Evolutionary conservation across 1,139 yeast genomes (phyloP).

Genomic region (Candida sanyaensis): DNA sequence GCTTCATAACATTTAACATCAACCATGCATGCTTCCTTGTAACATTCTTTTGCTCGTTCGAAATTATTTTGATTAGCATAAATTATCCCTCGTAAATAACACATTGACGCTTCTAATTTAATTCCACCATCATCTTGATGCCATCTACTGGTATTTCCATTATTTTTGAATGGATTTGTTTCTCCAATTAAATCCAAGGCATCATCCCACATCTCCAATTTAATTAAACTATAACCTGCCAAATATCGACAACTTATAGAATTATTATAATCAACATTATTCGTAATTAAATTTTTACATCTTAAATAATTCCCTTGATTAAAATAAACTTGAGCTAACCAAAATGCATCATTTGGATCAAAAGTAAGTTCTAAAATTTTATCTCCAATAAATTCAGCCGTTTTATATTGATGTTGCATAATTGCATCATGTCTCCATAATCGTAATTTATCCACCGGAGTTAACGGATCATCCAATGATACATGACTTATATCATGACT

Average conservation of each 20-base stretch:
- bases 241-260: conserved; percentile 78
- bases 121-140: conserved; percentile 65
- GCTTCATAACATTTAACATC: conserved; percentile 96
- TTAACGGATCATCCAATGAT: conserved; percentile 26
- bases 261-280: conserved; percentile 41
- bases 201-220: conserved; percentile 82
- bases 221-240: conserved; percentile 73
- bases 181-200: conserved; percentile 89
- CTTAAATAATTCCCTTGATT: conserved; percentile 74
- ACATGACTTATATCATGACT: conserved; percentile 10
- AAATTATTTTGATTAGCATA: conserved; percentile 83
- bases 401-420: conserved; percentile 86
- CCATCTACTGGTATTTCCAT: neutral
- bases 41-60: conserved; percentile 85
- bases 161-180: conserved; percentile 62
- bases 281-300: conserved; percentile 65
- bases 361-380: conserved; percentile 75
- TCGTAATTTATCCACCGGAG: conserved; percentile 84
- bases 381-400: conserved; percentile 93
- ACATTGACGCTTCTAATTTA: conserved; percentile 83
- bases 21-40: conserved; percentile 80
- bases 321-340: conserved; percentile 92
- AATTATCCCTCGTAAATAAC: conserved; percentile 81
- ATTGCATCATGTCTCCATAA: conserved; percentile 94
- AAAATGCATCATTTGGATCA: conserved; percentile 93